These are phyloP conservation scores for Rhododendron williamsianum DNA, from an alignment of 148 eudicot species.

Conservation along the genomic window DNA sequence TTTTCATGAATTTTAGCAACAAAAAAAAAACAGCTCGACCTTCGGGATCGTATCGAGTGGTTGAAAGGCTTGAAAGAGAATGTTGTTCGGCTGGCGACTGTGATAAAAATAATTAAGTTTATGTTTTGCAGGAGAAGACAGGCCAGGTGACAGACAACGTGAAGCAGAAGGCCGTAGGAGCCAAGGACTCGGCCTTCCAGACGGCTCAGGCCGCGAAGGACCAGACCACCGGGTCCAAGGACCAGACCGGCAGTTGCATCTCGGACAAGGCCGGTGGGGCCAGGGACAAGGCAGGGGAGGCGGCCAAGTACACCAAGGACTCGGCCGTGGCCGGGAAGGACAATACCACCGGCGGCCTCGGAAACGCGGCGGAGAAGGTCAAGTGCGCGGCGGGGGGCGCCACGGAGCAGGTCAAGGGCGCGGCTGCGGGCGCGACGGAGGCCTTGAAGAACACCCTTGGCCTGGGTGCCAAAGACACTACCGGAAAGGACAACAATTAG, in stretches of 20 bases:
- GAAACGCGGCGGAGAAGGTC: constrained; percentile 47
- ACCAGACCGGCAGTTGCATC: not conserved
- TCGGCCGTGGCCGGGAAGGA: constrained; percentile 54
- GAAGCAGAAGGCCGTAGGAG: constrained; percentile 46
- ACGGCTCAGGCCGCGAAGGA: not conserved
- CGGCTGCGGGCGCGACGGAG: constrained; percentile 46
- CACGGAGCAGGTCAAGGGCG: constrained; percentile 33
- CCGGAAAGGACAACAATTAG: not conserved
- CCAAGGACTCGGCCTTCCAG: constrained; percentile 24
- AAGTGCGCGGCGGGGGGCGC: constrained; percentile 29
- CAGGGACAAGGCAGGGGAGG: constrained; percentile 1
- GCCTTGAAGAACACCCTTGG: constrained; percentile 64
- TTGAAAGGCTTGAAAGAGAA: no score
- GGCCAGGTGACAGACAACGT: constrained; percentile 44
- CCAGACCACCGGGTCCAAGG: not conserved
- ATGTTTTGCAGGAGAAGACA: constrained; percentile 37
- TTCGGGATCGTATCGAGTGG: no score
- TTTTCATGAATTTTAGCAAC: not conserved
- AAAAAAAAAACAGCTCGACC: no score
- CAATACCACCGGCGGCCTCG: constrained; percentile 46
- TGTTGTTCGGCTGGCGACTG: no score
- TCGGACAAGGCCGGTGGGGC: constrained; percentile 3
- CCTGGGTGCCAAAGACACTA: not conserved
- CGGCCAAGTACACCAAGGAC: constrained; percentile 31
- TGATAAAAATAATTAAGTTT: no score